Conservation (phyloP, 2,329 filamentous ascomycete genomes). For the Calonectria pteridis region DNA sequence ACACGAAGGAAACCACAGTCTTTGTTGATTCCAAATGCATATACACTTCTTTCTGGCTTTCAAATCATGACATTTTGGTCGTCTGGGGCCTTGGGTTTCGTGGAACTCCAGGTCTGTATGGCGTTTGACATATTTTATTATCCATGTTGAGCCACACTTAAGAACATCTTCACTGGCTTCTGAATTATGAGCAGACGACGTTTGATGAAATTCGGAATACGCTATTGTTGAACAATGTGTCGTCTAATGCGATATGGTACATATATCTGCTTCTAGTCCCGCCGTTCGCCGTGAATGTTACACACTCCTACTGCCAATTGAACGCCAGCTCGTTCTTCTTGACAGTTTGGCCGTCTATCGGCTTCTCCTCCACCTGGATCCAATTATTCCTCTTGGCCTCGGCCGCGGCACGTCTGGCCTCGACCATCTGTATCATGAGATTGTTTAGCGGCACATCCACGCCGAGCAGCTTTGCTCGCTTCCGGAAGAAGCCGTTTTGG, state of each 20-base stretch:
- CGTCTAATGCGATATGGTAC: neutral
- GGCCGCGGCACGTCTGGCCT: constrained; percentile 69
- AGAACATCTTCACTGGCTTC: neutral
- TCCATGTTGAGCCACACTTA: neutral
- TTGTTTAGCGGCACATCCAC: constrained; percentile 80
- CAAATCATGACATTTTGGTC: no score
- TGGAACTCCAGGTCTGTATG: no score
- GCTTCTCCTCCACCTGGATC: constrained; percentile 53
- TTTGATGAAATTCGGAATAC: neutral
- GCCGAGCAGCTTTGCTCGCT: constrained; percentile 77
- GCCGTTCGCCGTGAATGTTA: constrained; percentile 5
- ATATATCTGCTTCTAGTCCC: neutral
- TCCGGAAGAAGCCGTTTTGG: constrained; percentile 89
- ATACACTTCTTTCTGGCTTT: neutral
- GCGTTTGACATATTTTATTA: no score
- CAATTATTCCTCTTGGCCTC: constrained; percentile 47
- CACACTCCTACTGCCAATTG: neutral
- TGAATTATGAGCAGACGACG: neutral
- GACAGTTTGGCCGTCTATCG: constrained; percentile 28
- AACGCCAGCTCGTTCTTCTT: neutral
- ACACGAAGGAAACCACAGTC: neutral
- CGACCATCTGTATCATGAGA: constrained; percentile 78
- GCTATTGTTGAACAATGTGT: neutral
- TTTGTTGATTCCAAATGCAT: constrained; percentile 1
- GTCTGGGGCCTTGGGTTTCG: no score